Conservation (phyloP, 305 asterid genomes). For the Fraxinus sp. region DNA sequence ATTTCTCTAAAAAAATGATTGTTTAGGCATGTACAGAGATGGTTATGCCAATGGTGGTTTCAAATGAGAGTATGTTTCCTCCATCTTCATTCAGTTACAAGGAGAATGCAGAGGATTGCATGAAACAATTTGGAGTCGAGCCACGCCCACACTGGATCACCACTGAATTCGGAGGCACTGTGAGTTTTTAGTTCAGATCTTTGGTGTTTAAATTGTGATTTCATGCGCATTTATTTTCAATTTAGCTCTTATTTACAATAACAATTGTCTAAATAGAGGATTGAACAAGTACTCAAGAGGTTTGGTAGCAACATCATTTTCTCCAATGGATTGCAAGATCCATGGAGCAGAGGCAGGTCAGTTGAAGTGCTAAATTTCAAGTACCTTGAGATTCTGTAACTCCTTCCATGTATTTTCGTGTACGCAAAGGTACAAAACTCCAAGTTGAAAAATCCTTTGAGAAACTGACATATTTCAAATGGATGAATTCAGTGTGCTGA, state of each 20-base stretch:
- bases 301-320: conserved; percentile 78
- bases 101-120: conserved; percentile 41
- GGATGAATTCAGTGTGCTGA: conserved; percentile 45
- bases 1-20: neutral
- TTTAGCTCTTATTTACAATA: neutral
- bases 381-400: neutral
- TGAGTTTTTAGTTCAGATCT: conserved; percentile 22
- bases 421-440: neutral
- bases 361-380: neutral
- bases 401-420: neutral
- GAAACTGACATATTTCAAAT: neutral
- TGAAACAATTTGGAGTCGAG: conserved; percentile 43
- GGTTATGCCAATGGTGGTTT: conserved; percentile 71
- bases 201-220: neutral
- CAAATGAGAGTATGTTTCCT: conserved; percentile 70
- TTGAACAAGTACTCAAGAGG: conserved; percentile 53
- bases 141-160: conserved; percentile 81
- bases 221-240: neutral
- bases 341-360: conserved; percentile 86
- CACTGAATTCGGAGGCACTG: conserved; percentile 69
- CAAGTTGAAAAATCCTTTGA: neutral
- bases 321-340: conserved; percentile 79
- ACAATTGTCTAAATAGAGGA: conserved; percentile 36
- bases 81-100: conserved; percentile 55
- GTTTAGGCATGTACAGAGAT: conserved; percentile 79